phyloP scores from a whole-genome alignment of 257 asterid genomes.

The Fraxinus quadrangulata region DNA sequence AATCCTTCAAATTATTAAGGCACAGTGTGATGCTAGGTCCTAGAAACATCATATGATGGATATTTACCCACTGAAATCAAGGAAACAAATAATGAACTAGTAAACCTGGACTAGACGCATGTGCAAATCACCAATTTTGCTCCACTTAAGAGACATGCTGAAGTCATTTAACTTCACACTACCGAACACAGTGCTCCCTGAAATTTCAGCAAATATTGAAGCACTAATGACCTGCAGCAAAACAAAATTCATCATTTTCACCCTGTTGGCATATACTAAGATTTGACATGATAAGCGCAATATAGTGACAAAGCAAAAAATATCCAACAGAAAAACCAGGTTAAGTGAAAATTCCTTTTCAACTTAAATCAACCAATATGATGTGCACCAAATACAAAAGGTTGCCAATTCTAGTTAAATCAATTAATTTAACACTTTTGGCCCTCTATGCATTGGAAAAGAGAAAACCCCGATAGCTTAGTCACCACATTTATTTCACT shows the following conservation, averaged over 20 bases:
- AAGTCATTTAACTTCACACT: conserved; percentile 58
- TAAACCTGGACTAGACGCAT: conserved; percentile 77
- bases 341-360: not conserved
- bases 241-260: conserved; percentile 3
- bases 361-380: too few species aligned
- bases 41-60: not conserved
- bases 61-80: not conserved
- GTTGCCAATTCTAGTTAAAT: not conserved
- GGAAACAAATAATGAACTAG: not conserved
- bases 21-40: not conserved
- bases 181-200: conserved; percentile 56
- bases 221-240: conserved; percentile 65
- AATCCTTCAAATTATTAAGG: not conserved
- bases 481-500: not conserved
- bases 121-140: conserved; percentile 78
- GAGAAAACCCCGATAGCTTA: not conserved
- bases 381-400: not conserved
- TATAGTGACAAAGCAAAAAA: not conserved
- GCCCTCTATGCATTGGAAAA: not conserved
- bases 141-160: conserved; percentile 79
- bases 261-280: not conserved
- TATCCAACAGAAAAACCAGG: not conserved
- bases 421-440: not conserved
- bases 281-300: not conserved
- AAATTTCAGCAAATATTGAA: conserved; percentile 59